Conservation (phyloP, 352 stramenopile genomes). For the Lagenidium sp. region DNA sequence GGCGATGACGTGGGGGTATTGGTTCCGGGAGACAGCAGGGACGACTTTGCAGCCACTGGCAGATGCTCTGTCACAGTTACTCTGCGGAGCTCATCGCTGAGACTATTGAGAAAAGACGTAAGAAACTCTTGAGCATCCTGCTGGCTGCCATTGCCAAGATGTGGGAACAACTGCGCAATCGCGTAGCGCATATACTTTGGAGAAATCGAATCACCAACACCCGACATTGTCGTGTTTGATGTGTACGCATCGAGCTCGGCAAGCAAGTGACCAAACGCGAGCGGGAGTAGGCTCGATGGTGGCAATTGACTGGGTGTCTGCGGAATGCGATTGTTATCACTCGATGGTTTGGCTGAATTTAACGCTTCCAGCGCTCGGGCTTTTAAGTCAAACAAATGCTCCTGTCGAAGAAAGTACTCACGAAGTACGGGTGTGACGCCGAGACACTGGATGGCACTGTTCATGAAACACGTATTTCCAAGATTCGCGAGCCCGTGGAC, state of each 20-base stretch:
- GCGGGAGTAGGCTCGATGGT: conserved; percentile 30
- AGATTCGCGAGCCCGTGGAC: conserved; percentile 72
- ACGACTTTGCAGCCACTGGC: too few relatives aligned
- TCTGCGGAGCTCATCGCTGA: conserved; percentile 94
- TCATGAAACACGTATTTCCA: conserved; percentile 83
- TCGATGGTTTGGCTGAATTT: conserved; percentile 22
- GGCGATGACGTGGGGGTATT: not conserved
- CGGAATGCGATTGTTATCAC: too few relatives aligned
- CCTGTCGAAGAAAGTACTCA: conserved; percentile 85
- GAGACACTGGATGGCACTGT: conserved; percentile 85
- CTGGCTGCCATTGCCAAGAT: conserved; percentile 90
- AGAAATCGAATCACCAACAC: conserved; percentile 28
- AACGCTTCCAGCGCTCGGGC: conserved; percentile 52
- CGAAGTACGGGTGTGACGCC: conserved; percentile 83
- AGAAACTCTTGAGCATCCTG: conserved; percentile 96
- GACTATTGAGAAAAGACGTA: conserved; percentile 82
- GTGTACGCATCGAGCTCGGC: conserved; percentile 24
- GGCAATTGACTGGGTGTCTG: conserved; percentile 2
- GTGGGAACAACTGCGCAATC: conserved; percentile 63
- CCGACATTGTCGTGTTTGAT: conserved; percentile 13
- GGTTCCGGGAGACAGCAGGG: too few relatives aligned
- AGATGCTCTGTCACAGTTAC: too few relatives aligned
- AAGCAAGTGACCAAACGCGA: conserved; percentile 81
- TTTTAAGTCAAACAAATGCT: conserved; percentile 82
- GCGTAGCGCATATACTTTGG: conserved; percentile 68